These are phyloP conservation scores for Maudiozyma barnettii DNA, from an alignment of 805 yeast species.

Conservation along the genomic window DNA sequence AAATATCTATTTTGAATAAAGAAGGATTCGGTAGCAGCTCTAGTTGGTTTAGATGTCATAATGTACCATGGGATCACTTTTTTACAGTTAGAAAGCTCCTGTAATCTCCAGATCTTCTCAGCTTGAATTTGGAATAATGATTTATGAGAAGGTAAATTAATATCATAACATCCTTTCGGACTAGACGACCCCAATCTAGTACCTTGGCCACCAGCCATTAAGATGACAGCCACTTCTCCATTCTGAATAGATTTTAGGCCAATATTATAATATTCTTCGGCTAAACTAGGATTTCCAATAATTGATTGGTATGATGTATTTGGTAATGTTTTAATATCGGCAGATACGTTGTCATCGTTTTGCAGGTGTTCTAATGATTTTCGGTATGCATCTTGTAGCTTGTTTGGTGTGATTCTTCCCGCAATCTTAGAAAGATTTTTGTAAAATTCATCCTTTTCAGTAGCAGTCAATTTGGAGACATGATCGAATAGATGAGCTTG, in stretches of 20 bases:
- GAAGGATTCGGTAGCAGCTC: constrained; percentile 60
- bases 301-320: constrained; percentile 43
- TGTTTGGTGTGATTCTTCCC: constrained; percentile 12
- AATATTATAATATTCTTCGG: constrained; percentile 35
- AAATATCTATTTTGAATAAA: constrained; percentile 56
- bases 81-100: constrained; percentile 22
- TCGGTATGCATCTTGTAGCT: constrained; percentile 31
- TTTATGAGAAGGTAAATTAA: constrained; percentile 74
- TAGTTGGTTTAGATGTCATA: constrained; percentile 91
- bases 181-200: constrained; percentile 80
- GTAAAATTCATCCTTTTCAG: constrained; percentile 32
- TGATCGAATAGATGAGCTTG: constrained; percentile 46
- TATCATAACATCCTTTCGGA: constrained; percentile 92
- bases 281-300: constrained; percentile 22
- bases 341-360: constrained; percentile 16
- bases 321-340: constrained; percentile 42
- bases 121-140: constrained; percentile 89
- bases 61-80: constrained; percentile 67
- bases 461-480: constrained; percentile 32
- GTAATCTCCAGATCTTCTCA: constrained; percentile 63
- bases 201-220: constrained; percentile 99
- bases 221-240: constrained; percentile 76
- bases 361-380: constrained; percentile 34
- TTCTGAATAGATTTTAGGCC: constrained; percentile 64
- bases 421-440: constrained; percentile 22